Base-by-base conservation (phyloP, 2,329 filamentous ascomycete species). In the Penicillium polonicum region DNA sequence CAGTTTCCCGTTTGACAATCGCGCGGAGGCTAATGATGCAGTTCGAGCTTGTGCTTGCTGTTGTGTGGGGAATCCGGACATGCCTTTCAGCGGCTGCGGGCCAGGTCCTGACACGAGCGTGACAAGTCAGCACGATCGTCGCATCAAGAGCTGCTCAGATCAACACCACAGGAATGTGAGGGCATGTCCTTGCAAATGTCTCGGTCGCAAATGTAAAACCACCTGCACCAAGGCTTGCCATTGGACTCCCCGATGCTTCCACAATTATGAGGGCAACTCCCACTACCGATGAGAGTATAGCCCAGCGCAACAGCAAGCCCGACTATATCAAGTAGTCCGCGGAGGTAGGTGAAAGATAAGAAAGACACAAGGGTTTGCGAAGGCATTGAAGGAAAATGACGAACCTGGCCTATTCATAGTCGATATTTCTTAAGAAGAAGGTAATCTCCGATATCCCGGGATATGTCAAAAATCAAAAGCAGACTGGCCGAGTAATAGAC, bases 1-100 rank as follows among this genome's bases (percentile, higher is more conserved):
- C 59, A 83, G 72, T 72, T 83, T 83, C 63, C 80, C 80, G 67
- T 83, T 83, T 65, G 81, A 80, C 69, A 83, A 71, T 60, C 80
- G 76, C 61, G 74, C 74, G 31, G 79, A 76, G 52, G 78, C 75
- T 54, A 83, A 68, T 54, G 80, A 77, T 60, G 76, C 74, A 67
- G 79, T 77, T 65, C 76, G 79, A 64, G 72, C 70, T 60, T 77
- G 78, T 62, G 74, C 72, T 66, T 79, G 79, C 70, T 82, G 80
- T 67, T 79, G 81, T 62, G 76, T 72, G 68, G 79, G 78, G 70
- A 84, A 85, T 67, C 80, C 78, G 60, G 80, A 78, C 73, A 84
- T 80, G 59, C 76, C 77, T 71, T 81, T 79, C 63, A 84, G 69
- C 64, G 78, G 75, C 72, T 82, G 80, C 61, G 79, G 76, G 65